Percentiles rank a stretch among this genome's conserved stretches.
phyloP scores from a whole-genome alignment of 495 filamentous ascomycete species.

The Zalerion maritima region DNA sequence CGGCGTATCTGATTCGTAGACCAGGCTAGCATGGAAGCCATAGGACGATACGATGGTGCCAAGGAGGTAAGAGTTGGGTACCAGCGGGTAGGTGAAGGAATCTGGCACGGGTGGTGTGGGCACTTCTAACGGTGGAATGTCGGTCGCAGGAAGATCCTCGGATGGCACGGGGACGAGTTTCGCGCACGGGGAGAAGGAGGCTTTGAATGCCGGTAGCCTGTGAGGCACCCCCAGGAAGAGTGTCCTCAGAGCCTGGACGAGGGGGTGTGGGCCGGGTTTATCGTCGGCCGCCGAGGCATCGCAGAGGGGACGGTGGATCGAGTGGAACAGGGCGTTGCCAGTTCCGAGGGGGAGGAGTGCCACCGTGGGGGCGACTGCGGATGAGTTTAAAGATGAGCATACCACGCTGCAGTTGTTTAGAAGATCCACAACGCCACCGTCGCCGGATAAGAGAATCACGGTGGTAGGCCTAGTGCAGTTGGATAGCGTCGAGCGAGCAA shows the following conservation, averaged over 20 bases:
- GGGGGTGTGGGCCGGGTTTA: slow-evolving; percentile 10
- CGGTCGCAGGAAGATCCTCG: slow-evolving; percentile 11
- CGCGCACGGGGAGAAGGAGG: slow-evolving; percentile 52
- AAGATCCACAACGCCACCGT: slow-evolving; percentile 69
- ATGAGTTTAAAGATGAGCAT: not conserved
- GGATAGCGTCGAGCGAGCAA: slow-evolving; percentile 33
- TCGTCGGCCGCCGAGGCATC: slow-evolving; percentile 7
- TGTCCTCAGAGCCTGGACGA: slow-evolving; percentile 38
- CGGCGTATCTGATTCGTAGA: slow-evolving; percentile 73
- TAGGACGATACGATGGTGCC: slow-evolving; percentile 80
- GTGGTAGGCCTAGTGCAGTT: slow-evolving; percentile 26
- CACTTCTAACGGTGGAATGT: too few species aligned
- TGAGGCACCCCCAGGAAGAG: slow-evolving; percentile 38
- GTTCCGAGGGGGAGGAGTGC: slow-evolving; percentile 66
- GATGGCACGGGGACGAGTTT: slow-evolving; percentile 21
- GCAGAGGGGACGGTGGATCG: slow-evolving; percentile 30
- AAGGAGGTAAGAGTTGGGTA: slow-evolving; percentile 33
- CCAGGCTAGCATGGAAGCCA: slow-evolving; percentile 74
- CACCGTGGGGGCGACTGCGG: slow-evolving; percentile 30
- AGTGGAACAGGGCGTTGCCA: slow-evolving; percentile 77
- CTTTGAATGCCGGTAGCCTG: slow-evolving; percentile 40
- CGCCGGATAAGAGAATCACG: slow-evolving; percentile 67
- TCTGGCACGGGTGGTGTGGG: too few species aligned
- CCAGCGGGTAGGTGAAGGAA: too few species aligned
- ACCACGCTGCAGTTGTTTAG: slow-evolving; percentile 40